These are phyloP conservation scores for Kodamaea fukazawae DNA, from an alignment of 805 yeast genomes.

Conservation along the genomic window DNA sequence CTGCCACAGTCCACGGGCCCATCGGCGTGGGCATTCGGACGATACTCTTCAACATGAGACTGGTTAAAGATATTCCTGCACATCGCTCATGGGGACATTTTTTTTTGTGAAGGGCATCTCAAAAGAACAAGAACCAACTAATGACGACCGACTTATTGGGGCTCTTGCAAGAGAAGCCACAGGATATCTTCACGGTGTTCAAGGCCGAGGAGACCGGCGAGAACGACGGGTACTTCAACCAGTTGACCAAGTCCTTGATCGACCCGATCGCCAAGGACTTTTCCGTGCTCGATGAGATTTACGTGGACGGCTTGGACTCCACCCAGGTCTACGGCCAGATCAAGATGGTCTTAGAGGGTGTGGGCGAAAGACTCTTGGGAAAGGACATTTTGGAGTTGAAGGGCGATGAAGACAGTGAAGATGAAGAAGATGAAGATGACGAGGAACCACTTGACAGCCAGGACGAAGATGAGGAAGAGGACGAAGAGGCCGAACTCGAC, in stretches of 20 bases:
- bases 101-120: slow-evolving; percentile 5
- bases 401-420: slow-evolving; percentile 18
- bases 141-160: slow-evolving; percentile 24
- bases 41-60: neutral
- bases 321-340: slow-evolving; percentile 93
- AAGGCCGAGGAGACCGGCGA: slow-evolving; percentile 11
- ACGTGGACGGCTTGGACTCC: slow-evolving; percentile 83
- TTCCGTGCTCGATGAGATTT: slow-evolving; percentile 76
- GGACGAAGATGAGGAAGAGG: slow-evolving; percentile 12
- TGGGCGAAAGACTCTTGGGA: slow-evolving; percentile 60
- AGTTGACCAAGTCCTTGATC: slow-evolving; percentile 46
- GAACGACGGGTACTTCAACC: slow-evolving; percentile 22
- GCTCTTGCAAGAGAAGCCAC: slow-evolving; percentile 22
- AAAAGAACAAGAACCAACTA: neutral
- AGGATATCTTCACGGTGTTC: slow-evolving; percentile 22
- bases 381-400: slow-evolving; percentile 54
- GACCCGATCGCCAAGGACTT: slow-evolving; percentile 55
- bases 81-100: slow-evolving; percentile 3
- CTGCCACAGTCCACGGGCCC: neutral
- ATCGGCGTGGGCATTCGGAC: neutral
- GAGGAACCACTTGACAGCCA: no score
- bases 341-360: slow-evolving; percentile 77
- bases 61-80: neutral
- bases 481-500: slow-evolving; percentile 12
- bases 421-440: slow-evolving; percentile 16